Evolutionary conservation across 2,329 filamentous ascomycete species (phyloP), one percentile per base, ranked within the genome.

Genomic region (Pseudocercospora pini-densiflorae): DNA sequence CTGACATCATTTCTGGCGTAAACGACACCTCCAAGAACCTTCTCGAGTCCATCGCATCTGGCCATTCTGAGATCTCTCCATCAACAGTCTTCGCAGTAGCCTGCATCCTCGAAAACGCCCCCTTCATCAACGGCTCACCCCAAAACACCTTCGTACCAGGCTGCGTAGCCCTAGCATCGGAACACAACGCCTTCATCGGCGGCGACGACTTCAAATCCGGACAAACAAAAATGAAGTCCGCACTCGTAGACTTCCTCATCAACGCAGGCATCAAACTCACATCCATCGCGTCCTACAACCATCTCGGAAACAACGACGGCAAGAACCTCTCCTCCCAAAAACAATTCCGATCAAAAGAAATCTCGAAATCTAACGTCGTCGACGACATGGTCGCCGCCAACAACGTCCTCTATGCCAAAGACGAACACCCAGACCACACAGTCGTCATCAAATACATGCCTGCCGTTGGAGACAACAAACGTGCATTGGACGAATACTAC

Each of bases 361-460:
- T 99, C 74, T 97, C 92, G 83, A 99, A 99, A 87, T 97, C 93
- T 76, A 99, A 97, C 79, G 95, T 99, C 12, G 95, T 99, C 63
- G 95, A 99, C 79, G 95, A 99, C 85, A 99, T 99, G 95, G 95
- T 99, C 67, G 94, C 93, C 77, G 94, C 95, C 77, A 99, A 99
- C 85, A 85, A 83, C 59, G 89, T 98, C 59, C 87, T 99, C 64
- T 99, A 99, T 86, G 89, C 90, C 81, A 85, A 92, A 76, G 93
- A 90, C 74, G 95, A 99, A 84, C 94, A 98, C 81, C 95, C 95
- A 1, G 94, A 99, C 79, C 95, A 99, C 85, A 96, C 92, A 67
- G 95, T 99, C 67, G 95, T 99, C 74, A 99, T 99, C 89, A 99
- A 99, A 88, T 99, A 99, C 86, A 97, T 99, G 94, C 95, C 95